phyloP scores from a whole-genome alignment of 495 filamentous ascomycete species.

The Hyaloscypha variabilis region DNA sequence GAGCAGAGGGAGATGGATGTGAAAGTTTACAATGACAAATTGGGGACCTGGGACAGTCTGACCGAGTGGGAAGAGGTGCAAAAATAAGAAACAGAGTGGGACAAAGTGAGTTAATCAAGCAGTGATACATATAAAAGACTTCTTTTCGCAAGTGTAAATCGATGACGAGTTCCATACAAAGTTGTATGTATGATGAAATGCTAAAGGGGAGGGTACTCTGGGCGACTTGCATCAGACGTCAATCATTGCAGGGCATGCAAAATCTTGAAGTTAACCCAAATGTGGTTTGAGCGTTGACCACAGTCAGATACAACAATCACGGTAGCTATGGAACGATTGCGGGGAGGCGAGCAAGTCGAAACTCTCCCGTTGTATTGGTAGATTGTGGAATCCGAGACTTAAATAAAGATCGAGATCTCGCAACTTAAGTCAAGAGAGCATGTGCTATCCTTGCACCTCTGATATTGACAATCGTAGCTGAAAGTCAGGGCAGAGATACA shows the following conservation, averaged over 20 bases:
- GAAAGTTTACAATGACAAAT: not conserved
- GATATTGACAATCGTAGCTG: not conserved
- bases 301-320: too few species aligned
- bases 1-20: not conserved
- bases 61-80: not conserved
- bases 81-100: too few species aligned
- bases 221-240: too few species aligned
- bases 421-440: not conserved
- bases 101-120: too few species aligned
- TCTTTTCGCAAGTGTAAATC: too few species aligned
- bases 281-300: too few species aligned
- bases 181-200: too few species aligned
- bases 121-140: too few species aligned
- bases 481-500: not conserved
- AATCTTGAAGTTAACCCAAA: too few species aligned
- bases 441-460: not conserved
- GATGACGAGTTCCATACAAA: too few species aligned
- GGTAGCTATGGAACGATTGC: not conserved
- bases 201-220: too few species aligned
- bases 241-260: too few species aligned
- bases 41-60: not conserved
- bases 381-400: not conserved
- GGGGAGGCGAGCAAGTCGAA: not conserved
- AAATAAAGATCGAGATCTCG: not conserved
- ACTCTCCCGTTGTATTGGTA: not conserved